These are phyloP conservation scores for Arthrobotrys sinensis DNA, from an alignment of 2,329 filamentous ascomycete species.

Conservation along the genomic window DNA sequence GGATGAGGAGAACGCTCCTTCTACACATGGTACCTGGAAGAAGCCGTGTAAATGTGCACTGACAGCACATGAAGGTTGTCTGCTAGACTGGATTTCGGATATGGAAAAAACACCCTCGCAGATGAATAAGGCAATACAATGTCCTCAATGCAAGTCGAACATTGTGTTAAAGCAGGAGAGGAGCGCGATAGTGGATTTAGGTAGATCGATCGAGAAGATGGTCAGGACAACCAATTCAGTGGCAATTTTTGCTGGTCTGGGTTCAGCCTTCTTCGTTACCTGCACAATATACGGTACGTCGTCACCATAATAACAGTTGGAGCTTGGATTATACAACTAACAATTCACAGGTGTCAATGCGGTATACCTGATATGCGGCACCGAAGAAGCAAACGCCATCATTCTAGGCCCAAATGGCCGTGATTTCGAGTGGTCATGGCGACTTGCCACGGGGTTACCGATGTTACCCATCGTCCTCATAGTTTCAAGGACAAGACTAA, in stretches of 20 bases:
- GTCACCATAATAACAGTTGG: slow-evolving; percentile 62
- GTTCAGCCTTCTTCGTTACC: slow-evolving; percentile 56
- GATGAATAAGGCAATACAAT: slow-evolving; percentile 76
- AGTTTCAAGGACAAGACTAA: slow-evolving; percentile 76
- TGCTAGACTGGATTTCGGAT: slow-evolving; percentile 94
- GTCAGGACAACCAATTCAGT: slow-evolving; percentile 77
- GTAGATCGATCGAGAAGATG: slow-evolving; percentile 74
- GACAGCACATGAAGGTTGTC: slow-evolving; percentile 88
- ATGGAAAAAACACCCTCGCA: slow-evolving; percentile 68
- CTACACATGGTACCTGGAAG: slow-evolving; percentile 76
- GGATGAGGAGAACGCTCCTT: slow-evolving; percentile 73
- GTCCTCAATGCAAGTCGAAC: slow-evolving; percentile 88
- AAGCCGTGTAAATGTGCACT: slow-evolving; percentile 92
- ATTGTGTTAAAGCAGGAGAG: slow-evolving; percentile 83
- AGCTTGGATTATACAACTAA: slow-evolving; percentile 63
- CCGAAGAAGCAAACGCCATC: slow-evolving; percentile 74
- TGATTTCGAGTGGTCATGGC: slow-evolving; percentile 66
- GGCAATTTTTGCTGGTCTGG: slow-evolving; percentile 72
- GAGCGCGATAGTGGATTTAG: slow-evolving; percentile 79
- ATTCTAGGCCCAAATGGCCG: slow-evolving; percentile 66
- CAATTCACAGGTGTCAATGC: slow-evolving; percentile 72
- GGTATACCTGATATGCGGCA: slow-evolving; percentile 77
- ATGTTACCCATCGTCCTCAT: slow-evolving; percentile 79
- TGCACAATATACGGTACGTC: slow-evolving; percentile 65
- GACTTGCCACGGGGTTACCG: slow-evolving; percentile 74